Percentiles rank a stretch among this genome's conserved stretches.
Evolutionary conservation across 1,284 basidiomycete genomes (phyloP).

Genomic region (Apiotrichum laibachii): DNA sequence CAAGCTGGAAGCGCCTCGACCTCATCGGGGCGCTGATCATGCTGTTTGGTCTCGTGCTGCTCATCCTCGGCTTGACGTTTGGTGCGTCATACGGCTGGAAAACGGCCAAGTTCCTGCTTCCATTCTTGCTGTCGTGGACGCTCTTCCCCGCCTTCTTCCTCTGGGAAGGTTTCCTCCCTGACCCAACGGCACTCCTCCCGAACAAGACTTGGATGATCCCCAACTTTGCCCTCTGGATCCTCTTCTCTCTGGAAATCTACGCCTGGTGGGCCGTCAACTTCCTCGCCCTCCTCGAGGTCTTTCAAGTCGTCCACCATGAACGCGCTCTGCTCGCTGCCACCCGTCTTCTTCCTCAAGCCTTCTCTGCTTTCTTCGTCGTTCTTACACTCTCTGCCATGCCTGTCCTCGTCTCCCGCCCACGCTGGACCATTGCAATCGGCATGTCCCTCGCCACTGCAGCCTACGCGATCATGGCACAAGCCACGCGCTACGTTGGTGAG

Average conservation of each 20-base stretch:
- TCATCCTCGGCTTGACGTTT: conserved; percentile 47
- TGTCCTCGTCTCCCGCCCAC: conserved; percentile 22
- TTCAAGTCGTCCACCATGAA: conserved; percentile 29
- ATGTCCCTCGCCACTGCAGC: conserved; percentile 25
- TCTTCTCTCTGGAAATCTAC: conserved; percentile 37
- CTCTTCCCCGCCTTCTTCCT: conserved; percentile 39
- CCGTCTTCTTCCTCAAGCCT: conserved; percentile 4
- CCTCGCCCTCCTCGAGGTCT: conserved; percentile 26
- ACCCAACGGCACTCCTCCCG: conserved; percentile 40
- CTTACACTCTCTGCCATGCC: conserved; percentile 17
- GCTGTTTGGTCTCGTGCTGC: conserved; percentile 36
- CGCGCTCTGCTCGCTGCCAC: conserved; percentile 1
- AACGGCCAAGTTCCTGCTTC: conserved; percentile 43
- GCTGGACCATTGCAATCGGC: conserved; percentile 29
- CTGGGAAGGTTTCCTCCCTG: conserved; percentile 34
- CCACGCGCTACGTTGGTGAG: conserved; percentile 20
- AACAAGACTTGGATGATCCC: conserved; percentile 39
- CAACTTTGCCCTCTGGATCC: conserved; percentile 42
- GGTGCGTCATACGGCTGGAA: conserved; percentile 43
- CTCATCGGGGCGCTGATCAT: conserved; percentile 36
- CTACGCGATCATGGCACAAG: conserved; percentile 32
- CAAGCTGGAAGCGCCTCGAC: conserved; percentile 37
- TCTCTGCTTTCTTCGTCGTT: conserved; percentile 17
- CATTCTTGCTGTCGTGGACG: conserved; percentile 43
- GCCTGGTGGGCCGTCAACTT: conserved; percentile 37